phyloP scores from a whole-genome alignment of 164 flowering plant genomes.

The Macadamia integrifolia region DNA sequence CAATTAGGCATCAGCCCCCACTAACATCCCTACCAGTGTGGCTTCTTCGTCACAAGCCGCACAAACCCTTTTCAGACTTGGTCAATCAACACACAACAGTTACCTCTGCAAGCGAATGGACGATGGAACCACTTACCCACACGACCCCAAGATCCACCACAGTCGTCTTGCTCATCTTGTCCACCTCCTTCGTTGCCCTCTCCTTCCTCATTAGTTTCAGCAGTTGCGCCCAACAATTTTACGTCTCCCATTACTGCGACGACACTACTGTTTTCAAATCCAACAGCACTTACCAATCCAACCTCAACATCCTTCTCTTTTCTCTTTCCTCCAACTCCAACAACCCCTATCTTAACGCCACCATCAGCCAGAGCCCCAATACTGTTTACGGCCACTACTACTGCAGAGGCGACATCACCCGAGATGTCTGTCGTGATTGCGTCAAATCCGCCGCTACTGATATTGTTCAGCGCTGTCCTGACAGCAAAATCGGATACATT shows the following conservation, averaged over 20 bases:
- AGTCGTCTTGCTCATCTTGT: no score
- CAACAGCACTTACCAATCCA: neutral
- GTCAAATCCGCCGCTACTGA: neutral
- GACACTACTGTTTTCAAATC: neutral
- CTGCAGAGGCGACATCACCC: neutral
- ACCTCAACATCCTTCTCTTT: neutral
- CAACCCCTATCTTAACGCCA: constrained; percentile 16
- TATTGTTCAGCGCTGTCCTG: no score
- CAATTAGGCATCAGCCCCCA: no score
- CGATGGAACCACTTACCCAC: no score
- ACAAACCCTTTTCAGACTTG: no score
- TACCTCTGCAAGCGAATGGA: no score
- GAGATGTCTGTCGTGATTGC: neutral
- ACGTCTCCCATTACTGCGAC: neutral
- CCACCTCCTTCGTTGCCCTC: neutral
- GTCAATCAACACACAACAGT: no score
- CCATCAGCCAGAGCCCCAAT: constrained; percentile 15
- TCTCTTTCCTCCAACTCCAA: neutral
- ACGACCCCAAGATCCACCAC: no score
- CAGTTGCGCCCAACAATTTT: neutral
- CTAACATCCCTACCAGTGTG: no score
- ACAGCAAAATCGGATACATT: no score
- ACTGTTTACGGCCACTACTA: constrained; percentile 3
- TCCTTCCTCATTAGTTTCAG: neutral
- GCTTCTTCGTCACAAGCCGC: no score